Percentiles rank a stretch among this genome's conserved stretches.
These are phyloP conservation scores for Gautieria morchelliformis DNA, from an alignment of 768 basidiomycete genomes.

Conservation along the genomic window DNA sequence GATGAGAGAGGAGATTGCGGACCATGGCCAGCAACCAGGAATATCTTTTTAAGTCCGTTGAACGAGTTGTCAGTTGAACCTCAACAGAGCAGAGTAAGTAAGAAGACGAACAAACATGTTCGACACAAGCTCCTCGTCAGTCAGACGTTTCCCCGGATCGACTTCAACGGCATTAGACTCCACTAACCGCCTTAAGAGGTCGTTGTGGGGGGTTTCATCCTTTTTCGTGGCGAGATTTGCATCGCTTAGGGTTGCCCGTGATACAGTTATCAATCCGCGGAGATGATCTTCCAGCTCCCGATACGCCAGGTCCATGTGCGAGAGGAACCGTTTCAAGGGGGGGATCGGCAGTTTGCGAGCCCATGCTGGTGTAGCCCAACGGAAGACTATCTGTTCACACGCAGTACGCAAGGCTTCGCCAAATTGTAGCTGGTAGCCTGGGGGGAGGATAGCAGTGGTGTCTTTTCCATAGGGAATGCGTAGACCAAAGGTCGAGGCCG, in stretches of 20 bases:
- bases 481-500: conserved; percentile 33
- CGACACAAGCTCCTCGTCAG: conserved; percentile 38
- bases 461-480: conserved; percentile 26
- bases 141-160: conserved; percentile 22
- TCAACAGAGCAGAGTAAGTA: too few relatives aligned
- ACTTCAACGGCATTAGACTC: conserved; percentile 36
- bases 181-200: conserved; percentile 36
- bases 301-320: conserved; percentile 23
- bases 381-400: conserved; percentile 23
- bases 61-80: too few relatives aligned
- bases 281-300: conserved; percentile 31
- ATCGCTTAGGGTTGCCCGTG: conserved; percentile 15
- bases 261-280: conserved; percentile 29
- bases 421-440: conserved; percentile 24
- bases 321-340: conserved; percentile 23
- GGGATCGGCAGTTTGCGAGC: conserved; percentile 23
- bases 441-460: conserved; percentile 13
- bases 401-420: conserved; percentile 20
- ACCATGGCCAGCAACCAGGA: conserved; percentile 44
- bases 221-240: conserved; percentile 16
- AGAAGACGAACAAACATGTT: conserved; percentile 34
- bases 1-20: background rate
- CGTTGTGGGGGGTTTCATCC: conserved; percentile 19
- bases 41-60: conserved; percentile 21
- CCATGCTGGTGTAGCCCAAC: conserved; percentile 17